phyloP scores from a whole-genome alignment of 2,329 filamentous ascomycete species.

The Setomelanomma holmii region DNA sequence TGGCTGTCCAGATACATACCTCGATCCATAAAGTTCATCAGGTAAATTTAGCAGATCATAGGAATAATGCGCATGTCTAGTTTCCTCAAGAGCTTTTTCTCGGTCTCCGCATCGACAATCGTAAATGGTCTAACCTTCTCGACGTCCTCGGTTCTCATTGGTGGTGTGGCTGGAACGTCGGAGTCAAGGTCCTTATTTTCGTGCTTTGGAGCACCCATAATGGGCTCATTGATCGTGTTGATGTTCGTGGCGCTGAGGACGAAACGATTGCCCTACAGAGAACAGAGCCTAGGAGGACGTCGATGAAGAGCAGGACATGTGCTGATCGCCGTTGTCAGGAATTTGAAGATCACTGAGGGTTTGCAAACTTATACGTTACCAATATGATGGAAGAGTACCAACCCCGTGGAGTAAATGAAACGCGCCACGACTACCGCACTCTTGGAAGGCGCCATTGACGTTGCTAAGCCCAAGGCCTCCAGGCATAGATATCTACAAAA shows the following conservation, averaged over 20 bases:
- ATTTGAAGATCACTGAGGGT: slow-evolving; percentile 8
- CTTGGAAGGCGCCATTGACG: slow-evolving; percentile 16
- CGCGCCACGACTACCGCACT: slow-evolving; percentile 18
- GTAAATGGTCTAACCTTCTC: slow-evolving; percentile 11
- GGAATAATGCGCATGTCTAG: slow-evolving; percentile 58
- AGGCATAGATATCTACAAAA: too few relatives aligned
- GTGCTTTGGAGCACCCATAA: slow-evolving; percentile 4
- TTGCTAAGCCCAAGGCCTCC: slow-evolving; percentile 7
- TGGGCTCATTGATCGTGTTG: background rate
- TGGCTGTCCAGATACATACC: slow-evolving; percentile 33
- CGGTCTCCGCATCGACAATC: slow-evolving; percentile 53
- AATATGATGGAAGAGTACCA: slow-evolving; percentile 6
- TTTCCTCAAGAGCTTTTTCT: slow-evolving; percentile 56
- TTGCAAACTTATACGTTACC: slow-evolving; percentile 14
- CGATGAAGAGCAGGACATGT: too few relatives aligned
- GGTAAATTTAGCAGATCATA: slow-evolving; percentile 63
- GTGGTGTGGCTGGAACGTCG: slow-evolving; percentile 15
- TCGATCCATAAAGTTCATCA: slow-evolving; percentile 56
- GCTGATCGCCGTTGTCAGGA: slow-evolving; percentile 7
- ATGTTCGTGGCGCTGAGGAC: background rate
- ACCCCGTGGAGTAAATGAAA: slow-evolving; percentile 18
- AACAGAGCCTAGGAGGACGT: too few relatives aligned
- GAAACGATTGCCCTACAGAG: background rate
- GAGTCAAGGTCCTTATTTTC: slow-evolving; percentile 14
- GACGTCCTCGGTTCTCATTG: slow-evolving; percentile 20